These are phyloP conservation scores for Myotisia sp. DNA, from an alignment of 2,329 filamentous ascomycete species.

Conservation along the genomic window DNA sequence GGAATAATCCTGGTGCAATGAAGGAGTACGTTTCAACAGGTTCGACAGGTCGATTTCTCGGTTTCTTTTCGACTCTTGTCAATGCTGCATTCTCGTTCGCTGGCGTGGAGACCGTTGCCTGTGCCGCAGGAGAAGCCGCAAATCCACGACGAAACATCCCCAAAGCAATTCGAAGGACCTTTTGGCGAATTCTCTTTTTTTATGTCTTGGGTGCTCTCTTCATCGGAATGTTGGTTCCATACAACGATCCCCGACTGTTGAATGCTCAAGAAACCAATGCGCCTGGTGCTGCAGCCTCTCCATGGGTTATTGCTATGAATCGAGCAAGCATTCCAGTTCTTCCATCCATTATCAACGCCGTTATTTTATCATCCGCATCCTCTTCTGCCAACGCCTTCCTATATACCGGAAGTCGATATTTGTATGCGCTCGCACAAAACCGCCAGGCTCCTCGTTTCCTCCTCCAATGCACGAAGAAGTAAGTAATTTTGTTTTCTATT, in stretches of 20 bases:
- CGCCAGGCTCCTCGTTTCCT: constrained; percentile 40
- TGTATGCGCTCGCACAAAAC: constrained; percentile 36
- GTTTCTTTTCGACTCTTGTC: constrained; percentile 39
- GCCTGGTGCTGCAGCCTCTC: constrained; percentile 48
- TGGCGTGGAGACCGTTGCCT: constrained; percentile 38
- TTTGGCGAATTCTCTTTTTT: constrained; percentile 43
- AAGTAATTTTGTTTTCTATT: constrained; percentile 26
- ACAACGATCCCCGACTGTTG: constrained; percentile 39
- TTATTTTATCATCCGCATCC: constrained; percentile 58
- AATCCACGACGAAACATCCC: constrained; percentile 41
- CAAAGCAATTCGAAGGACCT: constrained; percentile 40
- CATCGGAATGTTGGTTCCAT: constrained; percentile 52
- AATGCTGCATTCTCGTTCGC: constrained; percentile 26
- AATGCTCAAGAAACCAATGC: constrained; percentile 40
- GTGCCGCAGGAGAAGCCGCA: constrained; percentile 42
- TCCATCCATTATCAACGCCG: constrained; percentile 59
- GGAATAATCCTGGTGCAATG: constrained; percentile 53
- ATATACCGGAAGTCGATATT: constrained; percentile 38
- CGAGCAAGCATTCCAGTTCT: constrained; percentile 53
- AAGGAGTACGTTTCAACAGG: constrained; percentile 49
- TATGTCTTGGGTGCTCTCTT: constrained; percentile 44
- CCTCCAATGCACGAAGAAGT: constrained; percentile 33
- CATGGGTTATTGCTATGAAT: constrained; percentile 58
- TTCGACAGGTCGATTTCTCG: constrained; percentile 47
- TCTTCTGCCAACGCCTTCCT: constrained; percentile 56